Base-by-base conservation (phyloP, 2,329 filamentous ascomycete species). In the Fusarium dlaminii region DNA sequence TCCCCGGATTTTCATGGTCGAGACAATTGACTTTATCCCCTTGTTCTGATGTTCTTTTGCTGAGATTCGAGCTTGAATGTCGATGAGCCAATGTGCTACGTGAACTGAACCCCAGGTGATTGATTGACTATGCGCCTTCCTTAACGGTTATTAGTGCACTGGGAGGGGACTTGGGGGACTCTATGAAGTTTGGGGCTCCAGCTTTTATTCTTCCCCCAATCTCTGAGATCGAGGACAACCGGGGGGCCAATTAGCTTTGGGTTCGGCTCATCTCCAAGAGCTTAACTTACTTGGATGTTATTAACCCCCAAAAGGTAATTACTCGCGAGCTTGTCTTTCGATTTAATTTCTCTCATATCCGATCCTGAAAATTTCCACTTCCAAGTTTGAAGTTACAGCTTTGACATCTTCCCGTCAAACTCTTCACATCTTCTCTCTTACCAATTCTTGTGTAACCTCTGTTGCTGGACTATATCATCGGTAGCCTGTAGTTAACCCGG, bases 1-100 rank as follows among this genome's bases (percentile, higher is more conserved):
- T 70, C 72, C 72, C 72, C 72, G 72, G 72, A 74, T 74, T 74
- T 74, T 73, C 72, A 30, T 43, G 59, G 60, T 63, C 51, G 54
- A 56, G 62, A 58, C 56, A 73, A 60, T 67, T 62, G 56, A 66
- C 51, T 71, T 46, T 46, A 67, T 70, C 59, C 43, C 56, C 59
- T 56, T 67, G 46, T 40, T 55, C 39, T 34, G 34, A 22, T 11
- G 43, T 56, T 63, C 34, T 55, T 54, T 40, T 29, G 51, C 32
- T 36, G 37, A 39, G 63, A 39, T 67, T 39, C 54, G 42, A 63
- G 63, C 43, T 66, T 66, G 61, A 62, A 49, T n/a, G 24, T 24
- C n/a, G 43, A 66, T 69, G 49, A 39, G 43, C 60, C 51, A 56
- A 49, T 39, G 48, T 27, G 51, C 27, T 40, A 40, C 51, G 24